These are phyloP conservation scores for Rhodotorula sp. DNA, from an alignment of 1,284 basidiomycete species.

Conservation along the genomic window DNA sequence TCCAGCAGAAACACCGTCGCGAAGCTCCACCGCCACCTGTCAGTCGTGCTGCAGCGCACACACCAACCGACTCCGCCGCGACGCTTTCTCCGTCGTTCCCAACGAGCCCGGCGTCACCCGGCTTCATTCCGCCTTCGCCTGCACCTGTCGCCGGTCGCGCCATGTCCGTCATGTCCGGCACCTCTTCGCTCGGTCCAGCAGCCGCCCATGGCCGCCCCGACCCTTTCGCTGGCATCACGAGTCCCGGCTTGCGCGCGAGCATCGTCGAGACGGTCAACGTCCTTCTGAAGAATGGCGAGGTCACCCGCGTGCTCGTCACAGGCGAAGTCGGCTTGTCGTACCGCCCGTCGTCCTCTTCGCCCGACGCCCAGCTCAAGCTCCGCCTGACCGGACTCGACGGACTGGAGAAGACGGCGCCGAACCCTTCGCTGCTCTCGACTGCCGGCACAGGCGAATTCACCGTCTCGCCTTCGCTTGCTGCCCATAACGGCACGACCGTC, in stretches of 20 bases:
- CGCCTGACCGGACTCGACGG: conserved; percentile 53
- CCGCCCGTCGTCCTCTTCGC: background rate
- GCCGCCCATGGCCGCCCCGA: conserved; percentile 3
- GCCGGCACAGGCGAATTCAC: conserved; percentile 52
- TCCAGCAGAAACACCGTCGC: conserved; percentile 23
- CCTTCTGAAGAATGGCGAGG: conserved; percentile 49
- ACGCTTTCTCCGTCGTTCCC: background rate
- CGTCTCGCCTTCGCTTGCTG: conserved; percentile 49
- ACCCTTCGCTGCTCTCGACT: conserved; percentile 53
- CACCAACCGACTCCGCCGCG: background rate
- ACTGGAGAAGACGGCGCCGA: conserved; percentile 56
- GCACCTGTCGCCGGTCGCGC: conserved; percentile 20
- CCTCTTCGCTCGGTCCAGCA: conserved; percentile 14
- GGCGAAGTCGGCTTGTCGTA: conserved; percentile 53
- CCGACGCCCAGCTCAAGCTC: conserved; percentile 46
- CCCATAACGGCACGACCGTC: conserved; percentile 41
- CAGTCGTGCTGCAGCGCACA: too few species aligned
- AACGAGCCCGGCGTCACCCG: background rate
- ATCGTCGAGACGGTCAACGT: conserved; percentile 56
- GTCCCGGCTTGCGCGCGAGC: conserved; percentile 49
- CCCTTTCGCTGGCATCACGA: conserved; percentile 34
- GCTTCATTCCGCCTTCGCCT: background rate
- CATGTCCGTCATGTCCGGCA: conserved; percentile 34
- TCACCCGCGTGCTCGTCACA: conserved; percentile 53
- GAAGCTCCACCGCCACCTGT: conserved; percentile 19